Evolutionary conservation across 2,329 filamentous ascomycete genomes (phyloP), one percentile per base, ranked within the genome.

Genomic region (Xylariaceae sp.): DNA sequence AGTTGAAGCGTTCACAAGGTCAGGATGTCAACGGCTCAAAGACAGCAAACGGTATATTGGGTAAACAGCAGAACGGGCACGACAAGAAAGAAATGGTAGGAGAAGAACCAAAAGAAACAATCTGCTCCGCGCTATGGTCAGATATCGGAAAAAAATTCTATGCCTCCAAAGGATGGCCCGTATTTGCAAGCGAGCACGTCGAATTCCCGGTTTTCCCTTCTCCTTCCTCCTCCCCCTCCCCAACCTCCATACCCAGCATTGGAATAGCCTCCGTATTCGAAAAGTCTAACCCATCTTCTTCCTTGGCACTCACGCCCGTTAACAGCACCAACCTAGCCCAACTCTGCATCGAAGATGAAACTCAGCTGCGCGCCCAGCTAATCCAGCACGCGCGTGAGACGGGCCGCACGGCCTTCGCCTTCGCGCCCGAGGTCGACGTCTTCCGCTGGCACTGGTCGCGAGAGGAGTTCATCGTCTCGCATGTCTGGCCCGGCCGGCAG

Each of bases 61-160:
- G n/a, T n/a, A n/a, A n/a, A n/a, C 33, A 52, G n/a, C 7, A 19
- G 24, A 46, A 60, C 28, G 48, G 43, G 19, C 21, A 28, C 16
- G 24, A 44, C 37, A 39, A 51, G 19, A 41, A 14, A 16, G 21
- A 39, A 6, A 19, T 37, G 21, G 34, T 8, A 4, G 46, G n/a
- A 5, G 40, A 34, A 23, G 65, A 75, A 37, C n/a, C n/a, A n/a
- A n/a, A n/a, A n/a, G 65, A 61, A 47, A 68, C 62, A 33, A 68
- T 85, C 12, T 95, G 94, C 73, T 93, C 90, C 0, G 83, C 96
- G 6, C 79, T 97, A 7, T 96, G 87, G 74, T 96, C 92, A 7
- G 91, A 96, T 67, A 92, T 96, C 62, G 91, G 93, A 17, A 89
- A 91, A 78, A 77, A 78, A 34, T 97, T 92, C 74, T 97, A 97